Conservation (phyloP, 768 basidiomycete species). For the Mycena vulgaris region DNA sequence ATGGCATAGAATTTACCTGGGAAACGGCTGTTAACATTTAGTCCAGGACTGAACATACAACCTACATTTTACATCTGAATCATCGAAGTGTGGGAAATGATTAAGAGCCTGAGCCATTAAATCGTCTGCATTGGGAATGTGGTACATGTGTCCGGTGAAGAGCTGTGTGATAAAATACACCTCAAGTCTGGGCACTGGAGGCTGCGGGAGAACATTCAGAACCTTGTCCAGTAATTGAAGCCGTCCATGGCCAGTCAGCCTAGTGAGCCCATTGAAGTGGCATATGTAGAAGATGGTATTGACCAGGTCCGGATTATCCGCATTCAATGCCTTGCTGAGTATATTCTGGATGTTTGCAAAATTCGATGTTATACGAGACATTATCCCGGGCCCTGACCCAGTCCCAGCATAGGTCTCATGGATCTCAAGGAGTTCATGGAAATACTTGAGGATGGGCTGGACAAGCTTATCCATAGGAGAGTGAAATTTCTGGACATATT, state of each 20-base stretch:
- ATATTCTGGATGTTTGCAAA: neutral
- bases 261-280: neutral
- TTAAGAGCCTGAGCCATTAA: neutral
- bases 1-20: neutral
- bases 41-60: neutral
- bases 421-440: too few relatives aligned
- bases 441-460: too few relatives aligned
- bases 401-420: too few relatives aligned
- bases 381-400: too few relatives aligned
- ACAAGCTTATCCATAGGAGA: too few relatives aligned
- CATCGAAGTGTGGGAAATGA: neutral
- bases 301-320: neutral
- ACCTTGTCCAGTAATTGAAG: neutral
- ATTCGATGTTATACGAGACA: neutral
- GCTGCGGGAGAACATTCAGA: neutral
- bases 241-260: too few relatives aligned
- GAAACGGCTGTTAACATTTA: neutral
- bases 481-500: too few relatives aligned
- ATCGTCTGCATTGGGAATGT: neutral
- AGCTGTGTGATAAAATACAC: neutral
- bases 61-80: neutral
- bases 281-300: neutral
- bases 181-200: neutral
- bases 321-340: neutral
- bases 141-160: neutral